These are phyloP conservation scores for Moesziomyces parantarcticus DNA, from an alignment of 1,284 basidiomycete species.

Conservation along the genomic window DNA sequence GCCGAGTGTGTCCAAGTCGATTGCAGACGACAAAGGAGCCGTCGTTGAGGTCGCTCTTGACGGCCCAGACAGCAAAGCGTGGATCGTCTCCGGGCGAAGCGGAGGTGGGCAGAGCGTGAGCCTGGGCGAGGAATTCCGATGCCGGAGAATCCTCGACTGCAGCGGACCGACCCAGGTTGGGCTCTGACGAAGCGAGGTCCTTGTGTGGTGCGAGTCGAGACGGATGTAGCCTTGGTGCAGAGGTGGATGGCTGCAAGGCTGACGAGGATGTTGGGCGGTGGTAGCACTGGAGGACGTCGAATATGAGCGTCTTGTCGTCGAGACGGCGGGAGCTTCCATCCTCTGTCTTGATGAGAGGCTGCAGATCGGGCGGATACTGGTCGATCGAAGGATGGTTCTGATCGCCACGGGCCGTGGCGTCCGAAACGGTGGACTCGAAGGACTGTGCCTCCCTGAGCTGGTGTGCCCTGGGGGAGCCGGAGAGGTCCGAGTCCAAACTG, in stretches of 20 bases:
- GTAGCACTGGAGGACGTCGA: constrained; percentile 56
- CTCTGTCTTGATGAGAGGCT: constrained; percentile 13
- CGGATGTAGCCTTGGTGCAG: constrained; percentile 1
- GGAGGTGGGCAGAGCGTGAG: constrained; percentile 36
- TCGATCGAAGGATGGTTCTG: constrained; percentile 9
- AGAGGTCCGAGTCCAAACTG: constrained; percentile 23
- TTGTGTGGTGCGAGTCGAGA: not conserved
- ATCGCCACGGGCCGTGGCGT: constrained; percentile 32
- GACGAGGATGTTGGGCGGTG: constrained; percentile 9
- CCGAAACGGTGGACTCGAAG: constrained; percentile 44
- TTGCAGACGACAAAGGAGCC: constrained; percentile 38
- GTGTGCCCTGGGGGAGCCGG: constrained; percentile 27
- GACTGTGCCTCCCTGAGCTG: constrained; percentile 49
- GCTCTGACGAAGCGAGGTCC: not conserved
- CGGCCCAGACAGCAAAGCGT: constrained; percentile 58
- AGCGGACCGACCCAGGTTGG: not conserved
- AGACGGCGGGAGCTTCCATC: not conserved
- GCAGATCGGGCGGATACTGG: constrained; percentile 23
- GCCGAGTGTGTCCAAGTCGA: constrained; percentile 28
- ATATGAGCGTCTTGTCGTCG: constrained; percentile 32
- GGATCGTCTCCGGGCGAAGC: constrained; percentile 59
- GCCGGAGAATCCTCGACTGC: constrained; percentile 1
- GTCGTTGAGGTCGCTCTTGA: constrained; percentile 32
- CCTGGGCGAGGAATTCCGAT: constrained; percentile 24
- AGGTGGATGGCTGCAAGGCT: not conserved